Conservation (phyloP, 2,329 filamentous ascomycete genomes). For the Trichophyton rubrum region DNA sequence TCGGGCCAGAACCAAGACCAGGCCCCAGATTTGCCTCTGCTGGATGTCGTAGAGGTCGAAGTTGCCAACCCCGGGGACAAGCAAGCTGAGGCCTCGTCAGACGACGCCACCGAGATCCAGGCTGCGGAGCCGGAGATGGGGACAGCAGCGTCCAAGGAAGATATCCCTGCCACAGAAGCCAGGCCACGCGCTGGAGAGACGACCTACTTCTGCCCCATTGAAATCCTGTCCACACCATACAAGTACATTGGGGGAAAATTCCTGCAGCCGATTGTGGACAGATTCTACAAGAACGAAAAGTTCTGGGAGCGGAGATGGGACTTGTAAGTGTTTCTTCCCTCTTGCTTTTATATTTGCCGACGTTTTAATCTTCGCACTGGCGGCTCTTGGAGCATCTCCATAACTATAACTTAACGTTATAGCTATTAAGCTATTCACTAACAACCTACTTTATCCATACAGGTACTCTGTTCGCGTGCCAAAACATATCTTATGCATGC, state of each 20-base stretch:
- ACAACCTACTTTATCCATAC: slow-evolving; percentile 9
- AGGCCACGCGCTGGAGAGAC: slow-evolving; percentile 2
- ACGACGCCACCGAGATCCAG: too few species aligned
- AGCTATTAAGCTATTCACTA: not conserved
- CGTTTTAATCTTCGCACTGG: too few species aligned
- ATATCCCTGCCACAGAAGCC: too few species aligned
- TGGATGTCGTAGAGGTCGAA: too few species aligned
- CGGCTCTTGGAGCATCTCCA: too few species aligned
- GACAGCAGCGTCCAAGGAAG: too few species aligned
- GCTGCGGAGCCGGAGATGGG: too few species aligned
- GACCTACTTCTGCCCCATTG: slow-evolving; percentile 29
- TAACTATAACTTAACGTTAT: too few species aligned
- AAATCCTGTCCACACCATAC: slow-evolving; percentile 31
- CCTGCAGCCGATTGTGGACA: slow-evolving; percentile 23
- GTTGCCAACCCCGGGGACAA: too few species aligned
- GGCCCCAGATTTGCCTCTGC: slow-evolving; percentile 6
- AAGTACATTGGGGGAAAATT: slow-evolving; percentile 26
- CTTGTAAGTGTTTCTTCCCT: slow-evolving; percentile 47
- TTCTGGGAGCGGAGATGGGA: slow-evolving; percentile 55
- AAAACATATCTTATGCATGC: slow-evolving; percentile 33
- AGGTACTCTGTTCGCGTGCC: slow-evolving; percentile 58
- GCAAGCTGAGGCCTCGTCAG: not conserved
- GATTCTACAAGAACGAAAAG: slow-evolving; percentile 31
- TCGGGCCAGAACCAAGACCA: not conserved
- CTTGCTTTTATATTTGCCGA: too few species aligned